phyloP scores from a whole-genome alignment of 2,329 filamentous ascomycete genomes.

The Chrysosporium keratinophilum region DNA sequence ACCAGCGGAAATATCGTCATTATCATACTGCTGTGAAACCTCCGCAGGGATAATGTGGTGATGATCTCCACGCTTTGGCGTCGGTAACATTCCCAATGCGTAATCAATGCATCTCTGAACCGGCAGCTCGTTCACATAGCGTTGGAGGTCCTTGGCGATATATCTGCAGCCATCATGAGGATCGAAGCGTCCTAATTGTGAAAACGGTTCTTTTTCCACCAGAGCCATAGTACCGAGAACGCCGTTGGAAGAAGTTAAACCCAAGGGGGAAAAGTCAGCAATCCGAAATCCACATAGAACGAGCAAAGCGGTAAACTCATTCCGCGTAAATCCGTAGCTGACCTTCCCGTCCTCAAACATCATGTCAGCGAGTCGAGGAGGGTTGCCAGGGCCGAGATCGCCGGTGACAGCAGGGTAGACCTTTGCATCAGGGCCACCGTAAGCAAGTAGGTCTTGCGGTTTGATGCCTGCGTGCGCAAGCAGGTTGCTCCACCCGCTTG shows the following conservation, averaged over 20 bases:
- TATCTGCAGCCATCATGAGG: neutral
- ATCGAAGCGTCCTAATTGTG: neutral
- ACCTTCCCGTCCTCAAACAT: neutral
- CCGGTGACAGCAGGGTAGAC: neutral
- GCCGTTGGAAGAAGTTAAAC: neutral
- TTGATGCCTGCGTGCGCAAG: neutral
- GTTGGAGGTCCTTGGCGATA: neutral
- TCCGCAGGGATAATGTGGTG: neutral
- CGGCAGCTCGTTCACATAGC: neutral
- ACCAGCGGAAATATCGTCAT: neutral
- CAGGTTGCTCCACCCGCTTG: neutral
- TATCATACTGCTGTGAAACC: neutral
- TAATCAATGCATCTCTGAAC: neutral
- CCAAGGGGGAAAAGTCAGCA: neutral
- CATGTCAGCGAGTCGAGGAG: neutral
- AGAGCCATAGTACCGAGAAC: neutral
- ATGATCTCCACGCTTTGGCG: neutral
- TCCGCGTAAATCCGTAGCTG: neutral
- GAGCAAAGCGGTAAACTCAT: neutral
- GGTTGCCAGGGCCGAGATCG: neutral
- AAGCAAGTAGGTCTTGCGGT: neutral
- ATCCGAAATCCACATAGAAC: neutral
- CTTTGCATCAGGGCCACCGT: neutral
- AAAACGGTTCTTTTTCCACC: neutral
- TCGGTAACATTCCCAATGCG: neutral